Evolutionary conservation across 2,329 filamentous ascomycete genomes (phyloP).

Genomic region (Talaromyces sp.): DNA sequence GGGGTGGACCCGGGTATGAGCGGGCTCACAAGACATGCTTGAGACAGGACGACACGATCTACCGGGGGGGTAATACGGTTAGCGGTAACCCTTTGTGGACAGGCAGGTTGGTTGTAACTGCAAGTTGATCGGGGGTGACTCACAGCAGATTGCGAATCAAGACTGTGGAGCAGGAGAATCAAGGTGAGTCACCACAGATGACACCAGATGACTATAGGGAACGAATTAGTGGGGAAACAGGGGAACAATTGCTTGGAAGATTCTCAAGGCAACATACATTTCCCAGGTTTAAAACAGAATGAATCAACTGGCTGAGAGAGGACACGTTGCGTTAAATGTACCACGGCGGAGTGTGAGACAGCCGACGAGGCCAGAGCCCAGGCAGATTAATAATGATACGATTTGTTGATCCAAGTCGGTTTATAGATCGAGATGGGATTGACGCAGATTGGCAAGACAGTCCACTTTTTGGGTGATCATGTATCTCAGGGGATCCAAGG

Average conservation of each 20-base stretch:
- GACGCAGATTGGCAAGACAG: not conserved
- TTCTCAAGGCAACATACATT: not conserved
- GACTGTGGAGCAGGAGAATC: not conserved
- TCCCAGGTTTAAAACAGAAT: not conserved
- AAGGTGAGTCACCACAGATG: not conserved
- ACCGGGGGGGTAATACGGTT: not conserved
- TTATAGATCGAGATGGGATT: not conserved
- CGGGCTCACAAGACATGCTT: conserved; percentile 14
- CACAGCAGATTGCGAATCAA: not conserved
- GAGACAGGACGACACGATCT: conserved; percentile 14
- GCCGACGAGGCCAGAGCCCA: not conserved
- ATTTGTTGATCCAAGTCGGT: not conserved
- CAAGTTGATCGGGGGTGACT: not conserved
- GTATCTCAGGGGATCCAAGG: not conserved
- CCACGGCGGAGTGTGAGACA: not conserved
- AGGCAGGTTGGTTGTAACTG: not conserved
- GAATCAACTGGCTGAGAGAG: not conserved
- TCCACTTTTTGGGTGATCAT: not conserved
- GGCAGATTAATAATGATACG: not conserved
- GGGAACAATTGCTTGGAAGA: not conserved
- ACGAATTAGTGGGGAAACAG: not conserved
- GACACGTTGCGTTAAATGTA: not conserved
- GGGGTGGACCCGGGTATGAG: conserved; percentile 28
- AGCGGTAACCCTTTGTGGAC: not conserved
- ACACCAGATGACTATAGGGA: not conserved